Conservation (phyloP, 768 basidiomycete species). For the Dictyophora rubrovolvata region DNA sequence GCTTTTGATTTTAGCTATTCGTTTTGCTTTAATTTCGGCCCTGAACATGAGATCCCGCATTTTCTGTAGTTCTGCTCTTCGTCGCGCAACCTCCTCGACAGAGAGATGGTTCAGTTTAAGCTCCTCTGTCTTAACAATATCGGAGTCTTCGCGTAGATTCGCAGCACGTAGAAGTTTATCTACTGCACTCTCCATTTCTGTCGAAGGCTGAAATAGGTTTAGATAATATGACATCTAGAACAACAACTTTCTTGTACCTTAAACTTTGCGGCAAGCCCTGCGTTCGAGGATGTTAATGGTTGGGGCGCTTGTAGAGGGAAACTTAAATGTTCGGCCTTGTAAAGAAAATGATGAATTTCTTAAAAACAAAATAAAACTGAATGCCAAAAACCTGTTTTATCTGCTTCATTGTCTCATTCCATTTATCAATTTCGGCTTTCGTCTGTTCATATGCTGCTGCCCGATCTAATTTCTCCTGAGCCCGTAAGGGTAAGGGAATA, state of each 20-base stretch:
- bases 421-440: constrained; percentile 86
- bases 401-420: constrained; percentile 84
- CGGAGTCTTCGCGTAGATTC: constrained; percentile 63
- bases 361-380: background rate
- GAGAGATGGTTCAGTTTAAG: constrained; percentile 73
- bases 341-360: constrained; percentile 6
- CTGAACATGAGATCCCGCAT: constrained; percentile 93
- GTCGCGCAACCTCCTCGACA: constrained; percentile 75
- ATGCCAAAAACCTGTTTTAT: constrained; percentile 63
- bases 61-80: constrained; percentile 71
- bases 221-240: background rate
- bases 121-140: constrained; percentile 71
- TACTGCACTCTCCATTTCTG: constrained; percentile 75
- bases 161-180: constrained; percentile 73
- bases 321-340: constrained; percentile 73
- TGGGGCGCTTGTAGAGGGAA: constrained; percentile 71
- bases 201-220: constrained; percentile 50
- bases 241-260: constrained; percentile 37
- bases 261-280: constrained; percentile 76
- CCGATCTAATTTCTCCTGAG: constrained; percentile 83
- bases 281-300: constrained; percentile 49
- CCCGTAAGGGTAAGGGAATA: constrained; percentile 77
- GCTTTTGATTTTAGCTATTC: constrained; percentile 91
- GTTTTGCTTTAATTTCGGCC: constrained; percentile 81
- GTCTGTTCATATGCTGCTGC: constrained; percentile 93